Evolutionary conservation across 768 basidiomycete species (phyloP), one percentile per base, ranked within the genome.

Genomic region (Suillus subalutaceus): DNA sequence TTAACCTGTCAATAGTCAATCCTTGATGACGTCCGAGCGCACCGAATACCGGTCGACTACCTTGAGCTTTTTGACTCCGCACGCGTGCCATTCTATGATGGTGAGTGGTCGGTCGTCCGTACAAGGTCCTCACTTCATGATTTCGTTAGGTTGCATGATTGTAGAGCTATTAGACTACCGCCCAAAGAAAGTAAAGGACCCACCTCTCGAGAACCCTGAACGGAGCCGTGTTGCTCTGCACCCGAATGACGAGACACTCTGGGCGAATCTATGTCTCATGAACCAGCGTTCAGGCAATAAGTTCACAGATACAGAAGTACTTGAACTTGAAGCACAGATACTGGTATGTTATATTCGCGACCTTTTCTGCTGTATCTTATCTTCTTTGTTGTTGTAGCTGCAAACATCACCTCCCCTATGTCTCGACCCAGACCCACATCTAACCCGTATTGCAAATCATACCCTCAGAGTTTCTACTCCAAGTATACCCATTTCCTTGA

Each of bases 41-140:
- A 91, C 70, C 84, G 92, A 57, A 94, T 95, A 82, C 93, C 93
- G 15, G 88, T 90, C 38, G 93, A 95, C 78, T 93, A 92, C 74
- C 81, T 94, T 15, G 91, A 93, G 67, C 78, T 93, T 37, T 93
- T 95, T 70, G 90, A 95, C 67, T 78, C 83, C 26, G 86, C 88
- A 4, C 83, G 82, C 65, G 84, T 93, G 4, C 91, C 91, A 26
- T 95, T 93, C 77, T 95, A 94, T 75, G 91, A 94, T 74, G 93
- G 93, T 92, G 66, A 35, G 83, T 79, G 61, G 55, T 6, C 10
- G 46, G 50, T 67, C 35, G 30, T 62, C n/a, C 43, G 48, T 18
- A n/a, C 20, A 58, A 35, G 61, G 66, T 52, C 66, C 37, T 48
- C 32, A 46, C 62, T 46, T 50, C 62, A 62, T 63, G 53, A 26